These are phyloP conservation scores for Wickerhamomyces mucosus DNA, from an alignment of 805 yeast species.

Conservation along the genomic window DNA sequence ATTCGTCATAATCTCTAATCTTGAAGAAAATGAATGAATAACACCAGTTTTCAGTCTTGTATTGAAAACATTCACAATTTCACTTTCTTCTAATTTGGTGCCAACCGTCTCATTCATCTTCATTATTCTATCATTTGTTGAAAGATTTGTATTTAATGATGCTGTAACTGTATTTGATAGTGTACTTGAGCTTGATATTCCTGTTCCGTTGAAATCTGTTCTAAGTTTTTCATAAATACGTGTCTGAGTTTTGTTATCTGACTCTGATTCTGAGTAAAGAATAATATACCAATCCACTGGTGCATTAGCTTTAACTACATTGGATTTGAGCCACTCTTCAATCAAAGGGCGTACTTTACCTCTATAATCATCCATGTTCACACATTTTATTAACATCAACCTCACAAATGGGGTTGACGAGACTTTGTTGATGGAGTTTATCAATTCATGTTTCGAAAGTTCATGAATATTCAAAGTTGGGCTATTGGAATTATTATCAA, in stretches of 20 bases:
- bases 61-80: conserved; percentile 39
- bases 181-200: too few relatives aligned
- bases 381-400: conserved; percentile 59
- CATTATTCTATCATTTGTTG: conserved; percentile 23
- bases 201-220: conserved; percentile 42
- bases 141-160: conserved; percentile 1
- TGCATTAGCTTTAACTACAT: conserved; percentile 27
- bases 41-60: conserved; percentile 38
- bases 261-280: conserved; percentile 34
- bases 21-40: conserved; percentile 35
- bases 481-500: conserved; percentile 10
- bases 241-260: conserved; percentile 31
- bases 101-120: conserved; percentile 22
- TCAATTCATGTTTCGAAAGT: neutral
- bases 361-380: conserved; percentile 65
- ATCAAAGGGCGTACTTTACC: conserved; percentile 74
- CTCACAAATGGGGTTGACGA: conserved; percentile 41
- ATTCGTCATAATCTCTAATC: neutral
- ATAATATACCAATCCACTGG: conserved; percentile 58
- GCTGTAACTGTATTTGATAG: too few relatives aligned
- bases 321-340: conserved; percentile 61
- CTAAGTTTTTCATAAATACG: conserved; percentile 46
- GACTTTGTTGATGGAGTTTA: conserved; percentile 4
- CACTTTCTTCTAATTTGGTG: conserved; percentile 29
- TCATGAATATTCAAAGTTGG: neutral